A percentile compares a stretch with the other conserved stretches of the same genome.
Conservation (phyloP, 1,139 yeast genomes). For the Taphrina pruni region DNA sequence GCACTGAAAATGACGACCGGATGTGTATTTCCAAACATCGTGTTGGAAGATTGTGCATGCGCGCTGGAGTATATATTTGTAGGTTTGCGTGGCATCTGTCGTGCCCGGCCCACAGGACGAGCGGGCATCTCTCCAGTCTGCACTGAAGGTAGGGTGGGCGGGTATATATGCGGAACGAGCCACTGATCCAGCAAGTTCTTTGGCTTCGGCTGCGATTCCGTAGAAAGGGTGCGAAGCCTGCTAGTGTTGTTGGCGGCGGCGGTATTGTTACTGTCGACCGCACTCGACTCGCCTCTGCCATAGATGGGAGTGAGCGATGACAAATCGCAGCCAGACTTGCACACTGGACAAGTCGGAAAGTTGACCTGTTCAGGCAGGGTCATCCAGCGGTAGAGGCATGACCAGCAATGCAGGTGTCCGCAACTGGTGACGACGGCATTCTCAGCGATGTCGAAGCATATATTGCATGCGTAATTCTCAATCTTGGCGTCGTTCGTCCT, state of each 20-base stretch:
- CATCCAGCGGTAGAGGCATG: constrained; percentile 38
- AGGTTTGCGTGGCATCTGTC: neutral
- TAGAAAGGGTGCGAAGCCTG: constrained; percentile 27
- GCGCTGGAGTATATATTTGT: neutral
- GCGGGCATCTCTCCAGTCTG: constrained; percentile 30
- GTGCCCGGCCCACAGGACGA: constrained; percentile 26
- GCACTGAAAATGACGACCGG: constrained; percentile 37
- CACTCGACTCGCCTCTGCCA: constrained; percentile 30
- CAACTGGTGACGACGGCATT: constrained; percentile 39
- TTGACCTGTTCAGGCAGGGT: constrained; percentile 29
- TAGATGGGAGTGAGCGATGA: constrained; percentile 41
- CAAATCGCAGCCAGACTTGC: constrained; percentile 38
- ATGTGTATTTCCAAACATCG: constrained; percentile 30
- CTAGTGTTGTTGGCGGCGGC: neutral
- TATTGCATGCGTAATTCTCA: constrained; percentile 31
- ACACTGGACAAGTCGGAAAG: constrained; percentile 39
- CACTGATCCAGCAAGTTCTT: constrained; percentile 38
- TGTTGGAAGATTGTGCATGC: neutral
- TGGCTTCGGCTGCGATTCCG: constrained; percentile 30
- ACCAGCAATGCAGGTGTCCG: constrained; percentile 41
- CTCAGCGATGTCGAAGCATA: constrained; percentile 36
- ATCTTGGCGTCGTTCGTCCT: neutral
- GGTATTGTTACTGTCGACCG: neutral
- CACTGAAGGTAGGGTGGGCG: constrained; percentile 29
- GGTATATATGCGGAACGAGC: constrained; percentile 38